Evolutionary conservation across 306 rosid genomes (phyloP), one percentile per base, ranked within the genome.

Genomic region (Trichosanthes truncata): DNA sequence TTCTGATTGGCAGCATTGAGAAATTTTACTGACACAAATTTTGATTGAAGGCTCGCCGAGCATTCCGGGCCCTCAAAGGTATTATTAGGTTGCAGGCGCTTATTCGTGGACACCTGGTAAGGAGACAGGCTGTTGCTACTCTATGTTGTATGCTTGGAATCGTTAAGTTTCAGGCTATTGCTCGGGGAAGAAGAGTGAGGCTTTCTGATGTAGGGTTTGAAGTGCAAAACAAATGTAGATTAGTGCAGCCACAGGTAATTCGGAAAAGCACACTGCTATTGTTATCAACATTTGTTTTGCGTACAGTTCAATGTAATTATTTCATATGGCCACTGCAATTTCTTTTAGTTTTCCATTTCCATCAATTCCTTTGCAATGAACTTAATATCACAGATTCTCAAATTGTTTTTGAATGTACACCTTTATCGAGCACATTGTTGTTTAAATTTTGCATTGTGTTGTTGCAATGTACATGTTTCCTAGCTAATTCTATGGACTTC

Each of bases 1-100:
- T 49, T 46, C 2, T 3, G 20, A 29, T 49, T 45, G 51, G 3
- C 40, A 3, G 8, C 8, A 74, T 26, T 41, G 57, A 74, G 15
- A 74, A 36, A 49, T 74, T 81, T 59, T 86, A 81, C 74, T 78
- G 38, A 78, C 48, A 55, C 8, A 83, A 86, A 86, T 65, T 66
- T 83, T 65, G 68, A 85, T 84, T 89, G 92, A 88, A 96, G 99
- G 99, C 99, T 82, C 96, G 99, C 77, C 89, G 99, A 18, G 99
- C 99, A 78, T 93, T 93, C 81, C 81, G 91, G 87, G 97, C 99
- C 62, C 89, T 96, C 71, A 96, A 91, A 90, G 99, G 99, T 86
- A 96, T 96, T 81, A 96, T 96, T 86, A 91, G 99, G 89, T 83
- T 96, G 89, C 99, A 96, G 87, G 99, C 99, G 20, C 99, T 96